Conservation (phyloP, 2,329 filamentous ascomycete species). For the Epichloe glyceriae region DNA sequence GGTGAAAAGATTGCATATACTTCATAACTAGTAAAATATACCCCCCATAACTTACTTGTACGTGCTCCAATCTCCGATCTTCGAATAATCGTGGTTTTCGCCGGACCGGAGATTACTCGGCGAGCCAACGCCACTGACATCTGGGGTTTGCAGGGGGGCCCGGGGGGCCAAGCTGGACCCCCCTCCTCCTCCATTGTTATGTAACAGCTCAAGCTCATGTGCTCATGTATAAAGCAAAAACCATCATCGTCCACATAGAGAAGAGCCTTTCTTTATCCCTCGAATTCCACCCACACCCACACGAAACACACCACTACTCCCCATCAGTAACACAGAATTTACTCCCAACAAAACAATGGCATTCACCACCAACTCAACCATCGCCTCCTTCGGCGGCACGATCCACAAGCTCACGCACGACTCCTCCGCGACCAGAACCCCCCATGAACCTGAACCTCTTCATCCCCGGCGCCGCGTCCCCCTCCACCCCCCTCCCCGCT, state of each 20-base stretch:
- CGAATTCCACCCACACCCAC: too few relatives aligned
- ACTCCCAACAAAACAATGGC: conserved; percentile 45
- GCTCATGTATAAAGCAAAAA: too few relatives aligned
- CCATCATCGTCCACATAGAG: too few relatives aligned
- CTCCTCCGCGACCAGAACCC: conserved; percentile 61
- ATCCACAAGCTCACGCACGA: conserved; percentile 87
- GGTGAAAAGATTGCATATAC: too few relatives aligned
- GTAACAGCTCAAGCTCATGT: neutral
- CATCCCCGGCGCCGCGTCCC: conserved; percentile 59
- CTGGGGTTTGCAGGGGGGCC: too few relatives aligned
- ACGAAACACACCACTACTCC: neutral
- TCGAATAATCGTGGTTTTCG: too few relatives aligned
- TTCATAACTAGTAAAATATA: too few relatives aligned
- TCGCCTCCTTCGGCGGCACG: conserved; percentile 85
- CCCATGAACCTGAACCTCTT: conserved; percentile 91
- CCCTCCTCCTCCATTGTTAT: neutral
- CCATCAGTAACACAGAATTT: neutral
- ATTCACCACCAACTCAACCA: conserved; percentile 80
- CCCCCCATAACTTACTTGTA: too few relatives aligned
- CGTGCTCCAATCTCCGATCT: too few relatives aligned
- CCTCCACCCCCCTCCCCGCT: conserved; percentile 51
- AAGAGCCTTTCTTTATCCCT: too few relatives aligned
- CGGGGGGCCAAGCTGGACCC: neutral
- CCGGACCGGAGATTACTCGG: too few relatives aligned
- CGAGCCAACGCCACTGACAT: too few relatives aligned